Conservation (phyloP, 768 basidiomycete genomes). For the Boletales sp. region DNA sequence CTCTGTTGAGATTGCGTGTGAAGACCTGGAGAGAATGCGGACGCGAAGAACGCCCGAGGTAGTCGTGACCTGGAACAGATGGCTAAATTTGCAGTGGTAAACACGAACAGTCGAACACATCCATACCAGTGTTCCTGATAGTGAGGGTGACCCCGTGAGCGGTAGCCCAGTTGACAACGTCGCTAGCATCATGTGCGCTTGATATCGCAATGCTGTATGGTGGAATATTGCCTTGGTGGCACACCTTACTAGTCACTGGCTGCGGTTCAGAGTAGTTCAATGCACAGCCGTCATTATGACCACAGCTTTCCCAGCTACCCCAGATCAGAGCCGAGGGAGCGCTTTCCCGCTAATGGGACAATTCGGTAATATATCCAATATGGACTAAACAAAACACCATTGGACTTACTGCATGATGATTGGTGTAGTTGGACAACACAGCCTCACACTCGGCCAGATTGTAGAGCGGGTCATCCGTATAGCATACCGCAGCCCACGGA, state of each 20-base stretch:
- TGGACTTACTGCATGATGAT: conserved; percentile 5
- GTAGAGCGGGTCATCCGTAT: no score
- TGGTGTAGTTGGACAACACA: conserved; percentile 11
- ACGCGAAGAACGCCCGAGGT: conserved; percentile 14
- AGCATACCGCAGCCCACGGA: conserved; percentile 16
- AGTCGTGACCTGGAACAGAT: conserved; percentile 8
- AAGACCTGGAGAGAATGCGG: conserved; percentile 16
- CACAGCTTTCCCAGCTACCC: conserved; percentile 19
- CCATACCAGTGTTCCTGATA: conserved; percentile 18
- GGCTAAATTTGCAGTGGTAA: not conserved
- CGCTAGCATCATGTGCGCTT: conserved; percentile 15
- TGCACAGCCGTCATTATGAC: conserved; percentile 10
- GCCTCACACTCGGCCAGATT: conserved; percentile 2
- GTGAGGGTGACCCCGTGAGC: conserved; percentile 13
- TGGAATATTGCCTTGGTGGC: conserved; percentile 14
- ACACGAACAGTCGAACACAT: not conserved
- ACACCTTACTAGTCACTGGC: conserved; percentile 3
- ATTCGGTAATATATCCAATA: not conserved
- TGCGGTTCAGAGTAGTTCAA: conserved; percentile 19
- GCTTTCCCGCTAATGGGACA: conserved; percentile 9
- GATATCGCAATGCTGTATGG: conserved; percentile 14
- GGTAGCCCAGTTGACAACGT: conserved; percentile 14
- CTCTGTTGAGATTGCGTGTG: conserved; percentile 10
- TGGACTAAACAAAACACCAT: not conserved
- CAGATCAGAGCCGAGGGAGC: conserved; percentile 15